Conservation (phyloP, 768 basidiomycete species). For the Suillus plorans region DNA sequence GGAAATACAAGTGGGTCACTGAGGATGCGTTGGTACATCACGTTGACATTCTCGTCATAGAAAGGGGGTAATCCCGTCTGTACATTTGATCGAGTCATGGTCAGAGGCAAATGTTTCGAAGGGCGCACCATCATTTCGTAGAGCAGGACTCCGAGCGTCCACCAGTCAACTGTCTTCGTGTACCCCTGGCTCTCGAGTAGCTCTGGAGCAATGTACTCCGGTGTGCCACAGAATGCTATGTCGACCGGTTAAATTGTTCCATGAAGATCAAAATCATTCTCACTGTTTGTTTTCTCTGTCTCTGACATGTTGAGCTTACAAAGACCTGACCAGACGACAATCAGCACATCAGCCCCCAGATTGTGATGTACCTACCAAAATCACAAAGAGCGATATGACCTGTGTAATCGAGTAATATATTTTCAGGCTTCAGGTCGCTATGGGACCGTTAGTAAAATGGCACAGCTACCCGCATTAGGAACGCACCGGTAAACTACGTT, state of each 20-base stretch:
- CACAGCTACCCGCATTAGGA: neutral
- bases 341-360: neutral
- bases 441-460: neutral
- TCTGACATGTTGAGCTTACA: conserved; percentile 98
- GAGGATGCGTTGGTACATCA: conserved; percentile 96
- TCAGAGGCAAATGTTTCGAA: neutral
- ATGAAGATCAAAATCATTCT: conserved; percentile 20
- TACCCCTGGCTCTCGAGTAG: conserved; percentile 95
- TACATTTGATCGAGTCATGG: conserved; percentile 10
- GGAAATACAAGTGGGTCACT: conserved; percentile 93
- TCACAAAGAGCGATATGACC: conserved; percentile 98
- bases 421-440: conserved; percentile 96
- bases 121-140: conserved; percentile 90
- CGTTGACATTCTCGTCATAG: conserved; percentile 98
- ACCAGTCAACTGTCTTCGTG: conserved; percentile 99
- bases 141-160: conserved; percentile 94
- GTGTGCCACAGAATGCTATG: conserved; percentile 94
- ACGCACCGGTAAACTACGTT: conserved; percentile 95
- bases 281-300: conserved; percentile 95
- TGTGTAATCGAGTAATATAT: conserved; percentile 95
- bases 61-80: conserved; percentile 96
- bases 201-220: conserved; percentile 98
- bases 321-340: conserved; percentile 46
- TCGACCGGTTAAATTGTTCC: conserved; percentile 8
- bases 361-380: conserved; percentile 57